Conservation (phyloP, 257 asterid genomes). For the Scutellaria barbata region DNA sequence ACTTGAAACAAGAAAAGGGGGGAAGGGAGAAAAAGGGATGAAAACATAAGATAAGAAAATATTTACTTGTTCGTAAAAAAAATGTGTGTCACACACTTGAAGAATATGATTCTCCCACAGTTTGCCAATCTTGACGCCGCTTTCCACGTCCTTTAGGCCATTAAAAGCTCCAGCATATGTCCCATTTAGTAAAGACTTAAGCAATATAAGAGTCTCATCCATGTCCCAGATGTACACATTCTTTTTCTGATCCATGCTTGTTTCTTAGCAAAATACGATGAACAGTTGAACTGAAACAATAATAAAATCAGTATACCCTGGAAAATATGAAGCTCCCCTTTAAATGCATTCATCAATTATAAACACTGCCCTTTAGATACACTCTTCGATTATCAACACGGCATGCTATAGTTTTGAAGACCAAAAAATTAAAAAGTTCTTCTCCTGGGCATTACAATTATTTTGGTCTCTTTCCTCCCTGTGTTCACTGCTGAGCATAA, state of each 20-base stretch:
- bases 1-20: background rate
- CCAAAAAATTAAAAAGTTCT: background rate
- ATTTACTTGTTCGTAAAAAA: slow-evolving; percentile 84
- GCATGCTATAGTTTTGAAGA: background rate
- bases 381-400: slow-evolving; percentile 20
- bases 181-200: slow-evolving; percentile 74
- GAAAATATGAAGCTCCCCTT: slow-evolving; percentile 17
- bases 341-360: slow-evolving; percentile 23
- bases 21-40: background rate
- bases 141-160: slow-evolving; percentile 65
- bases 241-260: slow-evolving; percentile 57
- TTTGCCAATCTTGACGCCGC: slow-evolving; percentile 74
- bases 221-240: slow-evolving; percentile 95
- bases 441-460: background rate
- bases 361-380: slow-evolving; percentile 3
- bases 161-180: slow-evolving; percentile 72
- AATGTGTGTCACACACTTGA: slow-evolving; percentile 73
- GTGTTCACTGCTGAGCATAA: background rate
- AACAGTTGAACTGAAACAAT: slow-evolving; percentile 19
- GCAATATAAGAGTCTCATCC: slow-evolving; percentile 97
- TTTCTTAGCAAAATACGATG: slow-evolving; percentile 28
- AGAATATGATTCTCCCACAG: slow-evolving; percentile 90
- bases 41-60: background rate
- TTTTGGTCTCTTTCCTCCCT: background rate
- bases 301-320: slow-evolving; percentile 32